Percentiles rank a stretch among this genome's conserved stretches.
These are phyloP conservation scores for Fusarium kyushuense DNA, from an alignment of 2,329 filamentous ascomycete genomes.

Conservation along the genomic window DNA sequence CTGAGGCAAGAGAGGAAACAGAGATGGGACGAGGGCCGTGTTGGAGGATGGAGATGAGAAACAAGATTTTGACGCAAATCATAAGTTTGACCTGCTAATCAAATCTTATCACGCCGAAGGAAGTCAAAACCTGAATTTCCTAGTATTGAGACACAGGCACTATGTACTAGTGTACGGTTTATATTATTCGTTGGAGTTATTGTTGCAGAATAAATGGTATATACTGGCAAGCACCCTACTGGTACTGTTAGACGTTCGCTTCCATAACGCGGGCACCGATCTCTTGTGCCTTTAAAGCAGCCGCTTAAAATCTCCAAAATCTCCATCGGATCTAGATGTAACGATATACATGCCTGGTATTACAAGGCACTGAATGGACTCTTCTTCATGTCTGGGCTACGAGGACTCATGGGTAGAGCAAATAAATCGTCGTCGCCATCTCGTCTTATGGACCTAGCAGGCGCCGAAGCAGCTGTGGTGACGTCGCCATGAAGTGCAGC, in stretches of 20 bases:
- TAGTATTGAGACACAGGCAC: not conserved
- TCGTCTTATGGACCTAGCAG: conserved; percentile 36
- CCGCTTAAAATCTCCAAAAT: not conserved
- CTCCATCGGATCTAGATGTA: not conserved
- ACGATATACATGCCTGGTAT: not conserved
- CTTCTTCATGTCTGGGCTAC: conserved; percentile 86
- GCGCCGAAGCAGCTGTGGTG: conserved; percentile 28
- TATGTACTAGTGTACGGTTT: not conserved
- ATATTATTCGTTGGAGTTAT: not conserved
- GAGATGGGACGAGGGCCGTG: conserved; percentile 94
- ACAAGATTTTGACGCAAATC: not conserved
- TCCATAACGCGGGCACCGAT: conserved; percentile 38
- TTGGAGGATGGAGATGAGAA: conserved; percentile 86
- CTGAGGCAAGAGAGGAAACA: conserved; percentile 87
- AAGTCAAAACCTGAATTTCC: not conserved
- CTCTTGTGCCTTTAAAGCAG: conserved; percentile 15
- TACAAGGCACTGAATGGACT: conserved; percentile 77
- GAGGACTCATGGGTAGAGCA: conserved; percentile 85
- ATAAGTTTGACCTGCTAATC: not conserved
- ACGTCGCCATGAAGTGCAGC: conserved; percentile 48
- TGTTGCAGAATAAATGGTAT: not conserved
- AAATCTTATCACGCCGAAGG: not conserved
- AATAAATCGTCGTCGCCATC: conserved; percentile 81
- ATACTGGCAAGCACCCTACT: not conserved
- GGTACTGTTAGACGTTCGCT: conserved; percentile 18